Evolutionary conservation across 805 yeast species (phyloP).

Genomic region (Yamadazyma kitorensis): DNA sequence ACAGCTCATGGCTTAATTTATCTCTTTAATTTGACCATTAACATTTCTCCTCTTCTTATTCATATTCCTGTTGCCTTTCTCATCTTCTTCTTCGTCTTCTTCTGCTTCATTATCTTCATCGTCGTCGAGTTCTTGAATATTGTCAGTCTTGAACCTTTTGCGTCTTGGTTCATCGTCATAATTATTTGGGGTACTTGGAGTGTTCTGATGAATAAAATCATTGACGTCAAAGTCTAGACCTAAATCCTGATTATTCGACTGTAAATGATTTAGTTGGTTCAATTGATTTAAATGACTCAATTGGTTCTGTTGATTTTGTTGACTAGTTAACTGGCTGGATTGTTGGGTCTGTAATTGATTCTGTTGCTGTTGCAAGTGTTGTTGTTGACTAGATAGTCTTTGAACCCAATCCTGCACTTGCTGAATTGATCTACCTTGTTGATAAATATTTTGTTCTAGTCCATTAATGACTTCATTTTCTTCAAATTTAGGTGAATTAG

Average conservation of each 20-base stretch:
- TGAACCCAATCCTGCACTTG: constrained; percentile 59
- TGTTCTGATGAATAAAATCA: constrained; percentile 14
- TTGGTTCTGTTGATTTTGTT: constrained; percentile 16
- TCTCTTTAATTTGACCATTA: no score
- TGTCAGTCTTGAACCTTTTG: constrained; percentile 9
- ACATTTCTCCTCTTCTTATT: no score
- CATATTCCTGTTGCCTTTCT: no score
- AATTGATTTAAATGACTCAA: constrained; percentile 4
- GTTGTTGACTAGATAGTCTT: constrained; percentile 27
- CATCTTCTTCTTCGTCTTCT: background rate
- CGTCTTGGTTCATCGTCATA: constrained; percentile 9
- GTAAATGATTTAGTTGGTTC: no score
- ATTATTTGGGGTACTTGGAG: constrained; percentile 6
- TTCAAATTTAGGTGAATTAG: constrained; percentile 1
- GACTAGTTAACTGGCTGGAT: constrained; percentile 9
- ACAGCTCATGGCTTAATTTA: no score
- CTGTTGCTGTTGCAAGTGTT: constrained; percentile 17
- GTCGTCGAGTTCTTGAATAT: constrained; percentile 12
- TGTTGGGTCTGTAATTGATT: constrained; percentile 13
- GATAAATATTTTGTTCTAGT: constrained; percentile 45
- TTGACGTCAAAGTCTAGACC: constrained; percentile 16
- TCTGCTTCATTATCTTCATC: constrained; percentile 2
- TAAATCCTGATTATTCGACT: background rate
- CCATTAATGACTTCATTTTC: constrained; percentile 26
- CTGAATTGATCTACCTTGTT: constrained; percentile 51